A percentile compares a stretch with the other conserved stretches of the same genome.
Evolutionary conservation across 805 yeast genomes (phyloP).

Genomic region (Saccharomycopsis schoenii): DNA sequence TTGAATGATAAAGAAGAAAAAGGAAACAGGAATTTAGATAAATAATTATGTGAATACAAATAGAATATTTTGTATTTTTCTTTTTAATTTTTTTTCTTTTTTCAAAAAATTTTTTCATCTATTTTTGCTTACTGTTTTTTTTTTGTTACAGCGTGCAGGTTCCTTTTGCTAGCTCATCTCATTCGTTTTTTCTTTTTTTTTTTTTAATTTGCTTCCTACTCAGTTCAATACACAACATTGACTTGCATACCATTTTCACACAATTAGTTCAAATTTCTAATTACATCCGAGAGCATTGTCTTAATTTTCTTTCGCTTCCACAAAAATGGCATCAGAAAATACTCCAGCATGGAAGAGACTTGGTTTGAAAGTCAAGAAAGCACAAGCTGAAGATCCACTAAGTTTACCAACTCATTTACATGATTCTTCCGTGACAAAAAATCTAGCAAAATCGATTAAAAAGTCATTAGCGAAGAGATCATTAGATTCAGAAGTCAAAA

Average conservation of each 20-base stretch:
- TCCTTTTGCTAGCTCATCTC: neutral
- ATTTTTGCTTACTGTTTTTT: neutral
- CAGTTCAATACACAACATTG: too few relatives aligned
- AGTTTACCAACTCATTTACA: constrained; percentile 37
- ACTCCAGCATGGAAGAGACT: constrained; percentile 81
- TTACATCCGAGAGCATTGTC: neutral
- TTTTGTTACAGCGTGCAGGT: neutral
- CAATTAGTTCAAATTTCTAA: neutral
- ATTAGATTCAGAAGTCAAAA: constrained; percentile 1
- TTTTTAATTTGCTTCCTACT: too few relatives aligned
- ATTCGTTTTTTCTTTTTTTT: neutral
- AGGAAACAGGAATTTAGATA: neutral
- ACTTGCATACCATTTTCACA: neutral
- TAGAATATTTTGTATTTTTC: neutral
- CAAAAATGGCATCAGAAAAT: constrained; percentile 18
- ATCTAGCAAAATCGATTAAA: constrained; percentile 30
- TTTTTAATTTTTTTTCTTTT: neutral
- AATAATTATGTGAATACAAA: neutral
- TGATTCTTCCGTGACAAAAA: constrained; percentile 31
- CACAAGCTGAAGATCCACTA: constrained; percentile 32
- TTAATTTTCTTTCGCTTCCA: neutral
- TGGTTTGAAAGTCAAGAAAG: constrained; percentile 54
- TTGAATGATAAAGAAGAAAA: constrained; percentile 4
- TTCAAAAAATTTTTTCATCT: neutral
- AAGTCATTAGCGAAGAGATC: constrained; percentile 16